phyloP scores from a whole-genome alignment of 1,284 basidiomycete species.

The Coniferiporia weirii region DNA sequence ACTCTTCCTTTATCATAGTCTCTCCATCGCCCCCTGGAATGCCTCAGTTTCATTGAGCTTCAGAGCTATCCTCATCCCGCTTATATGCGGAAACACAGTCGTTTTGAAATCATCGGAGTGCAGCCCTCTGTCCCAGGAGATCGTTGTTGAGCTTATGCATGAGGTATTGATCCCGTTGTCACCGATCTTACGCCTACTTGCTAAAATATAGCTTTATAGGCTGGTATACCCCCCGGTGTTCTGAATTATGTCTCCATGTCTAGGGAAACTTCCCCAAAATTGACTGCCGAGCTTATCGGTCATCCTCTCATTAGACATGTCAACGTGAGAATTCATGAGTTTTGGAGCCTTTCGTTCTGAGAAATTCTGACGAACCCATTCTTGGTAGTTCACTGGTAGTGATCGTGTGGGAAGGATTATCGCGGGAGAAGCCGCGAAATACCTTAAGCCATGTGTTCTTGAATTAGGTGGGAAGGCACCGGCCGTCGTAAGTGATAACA shows the following conservation, averaged over 20 bases:
- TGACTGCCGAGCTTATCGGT: slow-evolving; percentile 51
- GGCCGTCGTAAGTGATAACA: slow-evolving; percentile 42
- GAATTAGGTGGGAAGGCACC: slow-evolving; percentile 77
- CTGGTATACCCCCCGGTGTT: slow-evolving; percentile 58
- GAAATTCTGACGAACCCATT: neutral
- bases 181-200: neutral
- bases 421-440: slow-evolving; percentile 66
- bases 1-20: slow-evolving; percentile 16
- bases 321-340: slow-evolving; percentile 32
- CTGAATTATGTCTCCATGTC: slow-evolving; percentile 55
- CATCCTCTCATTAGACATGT: slow-evolving; percentile 46
- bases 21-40: slow-evolving; percentile 35
- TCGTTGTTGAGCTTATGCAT: slow-evolving; percentile 45
- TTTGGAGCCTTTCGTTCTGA: neutral
- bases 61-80: slow-evolving; percentile 46
- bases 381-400: slow-evolving; percentile 61
- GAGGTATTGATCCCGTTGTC: slow-evolving; percentile 28
- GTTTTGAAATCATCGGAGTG: slow-evolving; percentile 57
- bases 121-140: slow-evolving; percentile 45
- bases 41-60: slow-evolving; percentile 41
- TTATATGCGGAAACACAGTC: slow-evolving; percentile 62
- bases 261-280: slow-evolving; percentile 37
- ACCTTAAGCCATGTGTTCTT: slow-evolving; percentile 67
- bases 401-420: slow-evolving; percentile 66
- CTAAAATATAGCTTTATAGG: slow-evolving; percentile 26